Evolutionary conservation across 345 rosid genomes (phyloP).

Genomic region (Hibiscus mutabilis): DNA sequence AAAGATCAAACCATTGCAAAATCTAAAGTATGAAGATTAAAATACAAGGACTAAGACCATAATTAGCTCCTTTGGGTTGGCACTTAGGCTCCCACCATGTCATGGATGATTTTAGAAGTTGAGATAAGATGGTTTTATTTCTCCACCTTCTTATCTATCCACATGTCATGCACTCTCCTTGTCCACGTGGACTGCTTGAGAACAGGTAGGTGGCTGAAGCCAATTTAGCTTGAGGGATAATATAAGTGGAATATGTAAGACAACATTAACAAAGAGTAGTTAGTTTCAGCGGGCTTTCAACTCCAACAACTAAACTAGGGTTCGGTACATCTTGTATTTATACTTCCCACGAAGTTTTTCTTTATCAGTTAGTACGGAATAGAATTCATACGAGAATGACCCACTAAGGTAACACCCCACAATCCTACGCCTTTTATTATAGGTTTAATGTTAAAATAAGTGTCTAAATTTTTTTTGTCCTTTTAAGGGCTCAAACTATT

Average conservation of each 20-base stretch:
- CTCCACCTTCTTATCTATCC: not conserved
- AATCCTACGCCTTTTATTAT: not conserved
- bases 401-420: not conserved
- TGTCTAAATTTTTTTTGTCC: too few species aligned
- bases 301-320: not conserved
- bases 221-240: not conserved
- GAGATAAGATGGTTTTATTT: slow-evolving; percentile 6
- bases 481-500: too few species aligned
- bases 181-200: too few species aligned
- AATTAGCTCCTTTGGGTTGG: not conserved
- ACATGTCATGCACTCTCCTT: not conserved
- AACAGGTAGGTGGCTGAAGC: slow-evolving; percentile 12
- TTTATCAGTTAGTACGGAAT: not conserved
- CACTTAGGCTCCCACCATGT: not conserved
- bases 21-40: too few species aligned
- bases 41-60: too few species aligned
- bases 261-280: not conserved
- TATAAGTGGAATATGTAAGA: too few species aligned
- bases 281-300: not conserved
- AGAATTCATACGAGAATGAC: not conserved
- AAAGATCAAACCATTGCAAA: not conserved
- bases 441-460: too few species aligned
- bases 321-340: not conserved
- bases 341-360: not conserved
- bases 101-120: slow-evolving; percentile 2